These are phyloP conservation scores for Silybum marianum DNA, from an alignment of 129 eudicot species.

Conservation along the genomic window DNA sequence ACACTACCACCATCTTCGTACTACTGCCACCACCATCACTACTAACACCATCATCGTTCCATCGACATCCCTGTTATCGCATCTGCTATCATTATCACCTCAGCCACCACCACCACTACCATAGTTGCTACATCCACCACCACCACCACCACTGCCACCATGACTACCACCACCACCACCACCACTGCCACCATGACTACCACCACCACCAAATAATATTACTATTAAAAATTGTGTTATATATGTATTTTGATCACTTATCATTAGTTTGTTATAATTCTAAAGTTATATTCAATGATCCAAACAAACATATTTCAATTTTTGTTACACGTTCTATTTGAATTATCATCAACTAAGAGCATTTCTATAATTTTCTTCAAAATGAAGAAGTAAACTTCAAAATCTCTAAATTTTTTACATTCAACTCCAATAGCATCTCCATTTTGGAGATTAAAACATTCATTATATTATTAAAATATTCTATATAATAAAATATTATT, in stretches of 20 bases:
- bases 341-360: too few relatives aligned
- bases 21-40: background rate
- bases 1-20: background rate
- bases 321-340: background rate
- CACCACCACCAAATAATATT: background rate
- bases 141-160: too few relatives aligned
- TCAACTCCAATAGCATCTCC: too few relatives aligned
- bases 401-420: too few relatives aligned
- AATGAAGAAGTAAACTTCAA: too few relatives aligned
- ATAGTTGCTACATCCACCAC: too few relatives aligned
- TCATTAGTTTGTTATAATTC: background rate
- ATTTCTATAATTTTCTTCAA: too few relatives aligned
- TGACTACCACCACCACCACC: too few relatives aligned
- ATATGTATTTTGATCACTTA: background rate
- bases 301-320: background rate
- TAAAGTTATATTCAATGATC: background rate
- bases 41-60: background rate
- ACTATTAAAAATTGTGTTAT: too few relatives aligned
- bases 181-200: background rate
- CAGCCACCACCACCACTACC: background rate
- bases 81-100: background rate
- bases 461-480: too few relatives aligned
- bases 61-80: background rate
- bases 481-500: too few relatives aligned
- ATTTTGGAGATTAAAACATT: too few relatives aligned